A percentile compares a stretch with the other conserved stretches of the same genome.
phyloP scores from a whole-genome alignment of 768 basidiomycete species.

The Boletellus sp. region DNA sequence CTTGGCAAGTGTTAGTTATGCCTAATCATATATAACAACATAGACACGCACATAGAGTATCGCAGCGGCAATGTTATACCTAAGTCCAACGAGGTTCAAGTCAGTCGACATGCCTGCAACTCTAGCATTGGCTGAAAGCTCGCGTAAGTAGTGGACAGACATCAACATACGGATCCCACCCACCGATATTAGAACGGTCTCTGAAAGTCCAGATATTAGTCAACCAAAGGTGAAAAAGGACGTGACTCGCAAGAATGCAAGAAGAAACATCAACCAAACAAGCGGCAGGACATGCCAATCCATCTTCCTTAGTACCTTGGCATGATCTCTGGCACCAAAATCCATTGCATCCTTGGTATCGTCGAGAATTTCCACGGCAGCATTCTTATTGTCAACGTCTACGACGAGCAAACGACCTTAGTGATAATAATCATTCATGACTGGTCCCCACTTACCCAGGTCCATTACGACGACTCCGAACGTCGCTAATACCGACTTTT shows the following conservation, averaged over 20 bases:
- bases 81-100: constrained; percentile 31
- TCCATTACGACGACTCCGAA: constrained; percentile 1
- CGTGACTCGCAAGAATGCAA: constrained; percentile 18
- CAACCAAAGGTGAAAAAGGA: not conserved
- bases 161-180: constrained; percentile 5
- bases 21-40: not conserved
- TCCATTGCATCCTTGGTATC: not conserved
- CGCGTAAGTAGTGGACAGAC: not conserved
- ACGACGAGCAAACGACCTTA: constrained; percentile 1
- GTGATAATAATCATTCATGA: not conserved
- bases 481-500: too few relatives aligned
- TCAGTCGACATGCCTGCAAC: constrained; percentile 44
- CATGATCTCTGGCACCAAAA: not conserved
- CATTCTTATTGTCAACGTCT: not conserved
- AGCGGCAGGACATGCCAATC: constrained; percentile 21
- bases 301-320: constrained; percentile 15
- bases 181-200: constrained; percentile 44
- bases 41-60: constrained; percentile 33
- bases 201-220: constrained; percentile 13
- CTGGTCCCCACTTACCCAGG: not conserved
- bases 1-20: constrained; percentile 13
- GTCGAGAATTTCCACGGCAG: not conserved
- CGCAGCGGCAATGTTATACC: constrained; percentile 37
- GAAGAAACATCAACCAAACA: constrained; percentile 13
- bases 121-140: constrained; percentile 35